Evolutionary conservation across 768 basidiomycete species (phyloP).

Genomic region (Mycena pura): DNA sequence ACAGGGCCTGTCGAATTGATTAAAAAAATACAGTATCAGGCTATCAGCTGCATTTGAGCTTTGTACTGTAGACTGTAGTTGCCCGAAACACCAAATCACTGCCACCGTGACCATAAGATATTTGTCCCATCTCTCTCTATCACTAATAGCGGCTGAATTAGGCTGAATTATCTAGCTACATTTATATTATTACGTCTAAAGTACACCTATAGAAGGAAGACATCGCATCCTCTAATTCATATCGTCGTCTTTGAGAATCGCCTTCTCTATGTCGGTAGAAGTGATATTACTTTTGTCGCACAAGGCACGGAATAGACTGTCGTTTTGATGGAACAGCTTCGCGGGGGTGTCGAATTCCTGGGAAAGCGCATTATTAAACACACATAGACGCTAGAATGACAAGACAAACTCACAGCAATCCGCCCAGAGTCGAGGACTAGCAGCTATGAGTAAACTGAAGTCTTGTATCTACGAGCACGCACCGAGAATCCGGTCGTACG

Average conservation of each 20-base stretch:
- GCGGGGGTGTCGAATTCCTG: slow-evolving; percentile 67
- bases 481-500: slow-evolving; percentile 71
- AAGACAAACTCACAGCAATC: slow-evolving; percentile 50
- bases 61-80: no score
- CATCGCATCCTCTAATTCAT: slow-evolving; percentile 14
- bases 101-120: no score
- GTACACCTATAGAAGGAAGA: no score
- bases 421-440: slow-evolving; percentile 67
- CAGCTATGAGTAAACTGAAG: background rate
- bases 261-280: slow-evolving; percentile 49
- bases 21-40: no score
- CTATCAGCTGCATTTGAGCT: no score
- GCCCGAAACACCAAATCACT: no score
- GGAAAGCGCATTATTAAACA: background rate
- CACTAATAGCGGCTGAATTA: no score
- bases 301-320: slow-evolving; percentile 67
- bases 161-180: no score
- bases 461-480: background rate
- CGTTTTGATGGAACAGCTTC: slow-evolving; percentile 51
- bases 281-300: slow-evolving; percentile 63
- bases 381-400: background rate
- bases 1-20: no score
- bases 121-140: no score
- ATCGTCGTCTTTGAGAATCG: slow-evolving; percentile 9
- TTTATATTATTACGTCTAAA: no score